Percentiles rank a stretch among this genome's conserved stretches.
These are phyloP conservation scores for Megacollybia platyphylla DNA, from an alignment of 1,284 basidiomycete species.

Conservation along the genomic window DNA sequence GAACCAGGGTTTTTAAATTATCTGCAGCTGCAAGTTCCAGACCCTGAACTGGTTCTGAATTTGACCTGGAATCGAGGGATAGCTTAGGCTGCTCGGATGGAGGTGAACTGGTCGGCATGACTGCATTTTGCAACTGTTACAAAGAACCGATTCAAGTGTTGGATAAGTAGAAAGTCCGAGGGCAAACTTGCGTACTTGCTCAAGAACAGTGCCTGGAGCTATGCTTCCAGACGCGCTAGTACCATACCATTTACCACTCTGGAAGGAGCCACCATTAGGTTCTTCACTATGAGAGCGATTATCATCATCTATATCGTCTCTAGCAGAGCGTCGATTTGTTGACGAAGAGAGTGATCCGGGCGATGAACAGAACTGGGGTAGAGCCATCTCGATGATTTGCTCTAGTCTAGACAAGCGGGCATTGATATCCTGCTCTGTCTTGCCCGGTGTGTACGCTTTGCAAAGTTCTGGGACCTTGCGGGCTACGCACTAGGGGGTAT, in stretches of 20 bases:
- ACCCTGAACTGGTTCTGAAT: neutral
- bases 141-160: slow-evolving; percentile 6
- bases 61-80: neutral
- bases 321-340: slow-evolving; percentile 21
- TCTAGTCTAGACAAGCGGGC: slow-evolving; percentile 61
- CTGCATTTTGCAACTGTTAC: slow-evolving; percentile 48
- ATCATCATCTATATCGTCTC: slow-evolving; percentile 49
- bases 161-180: slow-evolving; percentile 5
- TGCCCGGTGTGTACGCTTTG: slow-evolving; percentile 76
- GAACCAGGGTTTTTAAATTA: slow-evolving; percentile 70
- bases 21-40: slow-evolving; percentile 63
- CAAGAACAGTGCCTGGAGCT: slow-evolving; percentile 62
- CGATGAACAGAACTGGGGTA: slow-evolving; percentile 52
- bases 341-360: slow-evolving; percentile 21
- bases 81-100: slow-evolving; percentile 2
- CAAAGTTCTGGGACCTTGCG: slow-evolving; percentile 76
- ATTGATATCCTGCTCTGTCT: slow-evolving; percentile 68
- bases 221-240: slow-evolving; percentile 68
- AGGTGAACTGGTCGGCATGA: slow-evolving; percentile 18
- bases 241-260: slow-evolving; percentile 77
- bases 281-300: slow-evolving; percentile 56
- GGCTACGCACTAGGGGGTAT: slow-evolving; percentile 47
- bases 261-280: slow-evolving; percentile 60
- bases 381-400: slow-evolving; percentile 63
- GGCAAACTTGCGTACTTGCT: slow-evolving; percentile 41